Percentiles rank a stretch among this genome's conserved stretches.
phyloP scores from a whole-genome alignment of 2,329 filamentous ascomycete genomes.

The Alternaria viburni region DNA sequence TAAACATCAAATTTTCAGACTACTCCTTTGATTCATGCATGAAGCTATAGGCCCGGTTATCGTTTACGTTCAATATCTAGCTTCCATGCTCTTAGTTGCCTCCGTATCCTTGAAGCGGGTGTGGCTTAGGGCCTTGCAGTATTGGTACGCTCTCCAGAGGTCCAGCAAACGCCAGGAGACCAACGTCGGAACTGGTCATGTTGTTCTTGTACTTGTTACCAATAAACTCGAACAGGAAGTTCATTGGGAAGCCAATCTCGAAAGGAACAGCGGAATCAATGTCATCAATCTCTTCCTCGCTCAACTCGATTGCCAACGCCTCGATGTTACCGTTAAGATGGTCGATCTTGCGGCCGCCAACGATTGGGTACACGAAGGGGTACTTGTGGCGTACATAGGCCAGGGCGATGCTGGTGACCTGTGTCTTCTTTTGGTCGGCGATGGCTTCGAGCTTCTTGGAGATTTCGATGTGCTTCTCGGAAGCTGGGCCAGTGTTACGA shows the following conservation, averaged over 20 bases:
- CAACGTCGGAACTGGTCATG: conserved; percentile 39
- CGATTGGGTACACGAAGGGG: conserved; percentile 75
- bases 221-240: conserved; percentile 49
- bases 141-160: conserved; percentile 34
- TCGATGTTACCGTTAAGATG: conserved; percentile 71
- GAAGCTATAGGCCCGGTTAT: neutral
- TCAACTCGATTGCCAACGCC: conserved; percentile 59
- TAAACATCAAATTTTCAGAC: neutral
- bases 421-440: conserved; percentile 61
- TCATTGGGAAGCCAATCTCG: conserved; percentile 62
- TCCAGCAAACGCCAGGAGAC: conserved; percentile 35
- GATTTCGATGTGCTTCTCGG: conserved; percentile 59
- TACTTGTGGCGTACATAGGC: conserved; percentile 76
- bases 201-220: conserved; percentile 33
- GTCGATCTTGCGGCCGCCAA: conserved; percentile 74
- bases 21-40: neutral
- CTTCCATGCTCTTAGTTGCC: conserved; percentile 2
- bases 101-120: conserved; percentile 25
- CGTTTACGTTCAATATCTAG: neutral
- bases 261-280: conserved; percentile 61
- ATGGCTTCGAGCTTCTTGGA: conserved; percentile 66
- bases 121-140: conserved; percentile 35
- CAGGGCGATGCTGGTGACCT: conserved; percentile 67
- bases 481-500: conserved; percentile 47
- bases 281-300: conserved; percentile 59